These are phyloP conservation scores for Amylostereum areolatum DNA, from an alignment of 1,284 basidiomycete genomes.

Conservation along the genomic window DNA sequence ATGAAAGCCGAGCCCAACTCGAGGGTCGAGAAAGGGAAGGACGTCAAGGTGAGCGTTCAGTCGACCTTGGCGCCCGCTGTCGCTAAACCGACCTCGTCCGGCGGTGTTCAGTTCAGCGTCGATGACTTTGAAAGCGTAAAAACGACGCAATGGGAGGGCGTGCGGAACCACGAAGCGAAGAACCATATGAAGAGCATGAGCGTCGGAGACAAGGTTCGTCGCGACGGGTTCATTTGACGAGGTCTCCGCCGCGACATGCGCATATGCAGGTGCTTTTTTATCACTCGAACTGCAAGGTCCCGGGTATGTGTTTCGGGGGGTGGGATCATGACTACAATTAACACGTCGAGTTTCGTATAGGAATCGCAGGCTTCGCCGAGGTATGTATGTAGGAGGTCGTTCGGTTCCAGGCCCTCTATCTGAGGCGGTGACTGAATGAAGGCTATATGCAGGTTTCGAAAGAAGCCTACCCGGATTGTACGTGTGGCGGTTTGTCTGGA, in stretches of 20 bases:
- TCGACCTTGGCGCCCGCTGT: background rate
- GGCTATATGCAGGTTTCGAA: constrained; percentile 52
- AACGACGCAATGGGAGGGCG: constrained; percentile 87
- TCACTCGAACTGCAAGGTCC: constrained; percentile 89
- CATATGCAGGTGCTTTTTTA: constrained; percentile 55
- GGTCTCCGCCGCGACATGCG: constrained; percentile 4
- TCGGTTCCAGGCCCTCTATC: background rate
- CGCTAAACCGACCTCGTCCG: background rate
- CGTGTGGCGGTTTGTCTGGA: constrained; percentile 22
- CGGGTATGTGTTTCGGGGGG: constrained; percentile 44
- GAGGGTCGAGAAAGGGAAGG: constrained; percentile 83
- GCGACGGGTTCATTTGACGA: background rate
- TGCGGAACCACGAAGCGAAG: constrained; percentile 87
- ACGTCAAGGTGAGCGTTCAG: constrained; percentile 65
- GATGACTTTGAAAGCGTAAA: constrained; percentile 79
- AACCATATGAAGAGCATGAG: constrained; percentile 93
- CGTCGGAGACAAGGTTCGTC: constrained; percentile 68
- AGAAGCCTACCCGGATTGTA: constrained; percentile 88
- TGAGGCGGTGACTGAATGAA: background rate
- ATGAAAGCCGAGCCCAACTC: constrained; percentile 92
- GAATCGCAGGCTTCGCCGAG: constrained; percentile 81
- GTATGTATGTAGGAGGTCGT: constrained; percentile 26
- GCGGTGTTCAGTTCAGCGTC: constrained; percentile 70
- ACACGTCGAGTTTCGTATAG: constrained; percentile 30
- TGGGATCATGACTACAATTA: background rate